These are phyloP conservation scores for Erysimum cheiri DNA, from an alignment of 441 rosid genomes.

Conservation along the genomic window DNA sequence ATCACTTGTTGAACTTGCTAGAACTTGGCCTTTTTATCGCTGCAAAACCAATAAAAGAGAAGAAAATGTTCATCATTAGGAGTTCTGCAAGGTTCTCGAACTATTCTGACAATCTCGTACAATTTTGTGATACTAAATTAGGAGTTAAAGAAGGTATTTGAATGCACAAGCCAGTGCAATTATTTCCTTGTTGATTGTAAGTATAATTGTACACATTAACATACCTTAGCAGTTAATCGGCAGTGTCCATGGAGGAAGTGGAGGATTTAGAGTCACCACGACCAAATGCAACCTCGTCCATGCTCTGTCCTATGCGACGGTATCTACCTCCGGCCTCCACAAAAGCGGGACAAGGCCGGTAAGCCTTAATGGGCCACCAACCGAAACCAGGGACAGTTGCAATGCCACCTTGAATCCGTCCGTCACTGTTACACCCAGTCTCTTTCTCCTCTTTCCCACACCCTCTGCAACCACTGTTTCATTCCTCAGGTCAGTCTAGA, in stretches of 20 bases:
- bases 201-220: background rate
- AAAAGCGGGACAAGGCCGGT: conserved; percentile 83
- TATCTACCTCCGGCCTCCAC: conserved; percentile 86
- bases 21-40: conserved; percentile 25
- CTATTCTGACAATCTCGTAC: background rate
- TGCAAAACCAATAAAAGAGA: conserved; percentile 23
- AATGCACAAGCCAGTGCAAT: conserved; percentile 1
- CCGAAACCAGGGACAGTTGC: conserved; percentile 95
- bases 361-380: conserved; percentile 99
- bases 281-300: conserved; percentile 89
- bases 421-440: conserved; percentile 92
- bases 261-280: conserved; percentile 41
- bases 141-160: background rate
- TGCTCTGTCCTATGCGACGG: conserved; percentile 76
- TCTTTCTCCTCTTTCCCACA: conserved; percentile 83
- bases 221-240: conserved; percentile 28
- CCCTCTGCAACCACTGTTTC: conserved; percentile 74
- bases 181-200: background rate
- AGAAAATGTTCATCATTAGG: background rate
- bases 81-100: conserved; percentile 2
- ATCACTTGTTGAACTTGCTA: conserved; percentile 12
- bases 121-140: background rate
- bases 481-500: conserved; percentile 7
- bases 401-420: conserved; percentile 97
- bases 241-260: background rate